These are phyloP conservation scores for Penicillium sp. DNA, from an alignment of 2,329 filamentous ascomycete genomes.

Conservation along the genomic window DNA sequence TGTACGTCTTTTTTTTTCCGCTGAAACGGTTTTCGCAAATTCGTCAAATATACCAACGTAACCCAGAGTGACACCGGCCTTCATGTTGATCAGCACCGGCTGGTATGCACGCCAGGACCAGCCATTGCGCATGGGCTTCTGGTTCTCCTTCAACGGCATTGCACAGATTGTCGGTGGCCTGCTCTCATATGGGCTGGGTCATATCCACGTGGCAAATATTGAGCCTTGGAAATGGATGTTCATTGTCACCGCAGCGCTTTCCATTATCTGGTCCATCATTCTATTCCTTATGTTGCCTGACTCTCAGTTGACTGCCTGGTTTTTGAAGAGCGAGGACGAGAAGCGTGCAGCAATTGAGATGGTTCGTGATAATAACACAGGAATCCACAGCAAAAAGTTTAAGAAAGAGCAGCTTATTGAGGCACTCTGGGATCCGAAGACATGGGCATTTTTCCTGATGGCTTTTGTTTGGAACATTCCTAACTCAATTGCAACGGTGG, in stretches of 20 bases:
- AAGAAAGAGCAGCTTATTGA: not conserved
- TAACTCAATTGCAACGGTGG: not conserved
- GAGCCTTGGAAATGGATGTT: not conserved
- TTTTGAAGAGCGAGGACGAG: not conserved
- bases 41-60: too few species aligned
- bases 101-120: not conserved
- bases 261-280: not conserved
- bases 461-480: not conserved
- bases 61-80: not conserved
- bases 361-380: not conserved
- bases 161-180: not conserved
- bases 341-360: not conserved
- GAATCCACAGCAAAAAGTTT: not conserved
- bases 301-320: not conserved
- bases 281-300: not conserved
- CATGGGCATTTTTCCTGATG: not conserved
- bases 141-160: not conserved
- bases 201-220: not conserved
- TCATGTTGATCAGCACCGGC: not conserved
- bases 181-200: not conserved
- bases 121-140: not conserved
- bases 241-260: not conserved
- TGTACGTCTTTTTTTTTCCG: not conserved
- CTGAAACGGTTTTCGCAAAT: too few species aligned
- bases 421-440: not conserved